Conservation (phyloP, 176 grass and related monocot species). For the Eragrostis curvula region DNA sequence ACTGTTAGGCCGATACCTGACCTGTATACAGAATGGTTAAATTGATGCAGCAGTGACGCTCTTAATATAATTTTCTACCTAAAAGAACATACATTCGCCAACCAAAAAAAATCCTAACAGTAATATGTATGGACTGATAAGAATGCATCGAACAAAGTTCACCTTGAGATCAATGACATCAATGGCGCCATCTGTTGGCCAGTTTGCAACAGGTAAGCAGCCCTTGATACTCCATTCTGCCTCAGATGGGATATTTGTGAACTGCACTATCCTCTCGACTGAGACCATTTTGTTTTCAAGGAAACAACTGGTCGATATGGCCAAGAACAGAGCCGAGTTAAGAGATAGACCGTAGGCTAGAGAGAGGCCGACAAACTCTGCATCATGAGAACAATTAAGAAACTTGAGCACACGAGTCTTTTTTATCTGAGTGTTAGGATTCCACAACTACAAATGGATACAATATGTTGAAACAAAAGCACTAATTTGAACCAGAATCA, state of each 20-base stretch:
- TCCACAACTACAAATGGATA: too few species aligned
- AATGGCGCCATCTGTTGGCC: slow-evolving; percentile 79
- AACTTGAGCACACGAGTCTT: too few species aligned
- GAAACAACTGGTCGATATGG: slow-evolving; percentile 85
- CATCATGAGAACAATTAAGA: slow-evolving; percentile 4
- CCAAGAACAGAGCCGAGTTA: slow-evolving; percentile 80
- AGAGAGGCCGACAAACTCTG: slow-evolving; percentile 90
- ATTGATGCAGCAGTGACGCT: too few species aligned
- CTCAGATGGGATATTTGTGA: slow-evolving; percentile 83
- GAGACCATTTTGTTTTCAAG: slow-evolving; percentile 97
- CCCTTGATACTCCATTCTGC: slow-evolving; percentile 77
- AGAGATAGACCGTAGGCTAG: slow-evolving; percentile 89
- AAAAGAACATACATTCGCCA: not conserved
- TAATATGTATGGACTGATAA: too few species aligned
- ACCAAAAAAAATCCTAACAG: too few species aligned
- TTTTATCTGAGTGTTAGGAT: too few species aligned
- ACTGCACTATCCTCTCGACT: slow-evolving; percentile 93
- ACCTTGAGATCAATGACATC: slow-evolving; percentile 83
- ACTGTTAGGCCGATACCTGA: slow-evolving; percentile 77
- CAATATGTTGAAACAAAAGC: too few species aligned
- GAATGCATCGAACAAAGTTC: not conserved
- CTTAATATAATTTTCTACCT: not conserved
- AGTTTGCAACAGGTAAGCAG: slow-evolving; percentile 65
- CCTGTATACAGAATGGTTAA: slow-evolving; percentile 41
- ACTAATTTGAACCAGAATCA: too few species aligned